Evolutionary conservation across 306 rosid species (phyloP), one percentile per base, ranked within the genome.

Genomic region (Casuarina glauca): DNA sequence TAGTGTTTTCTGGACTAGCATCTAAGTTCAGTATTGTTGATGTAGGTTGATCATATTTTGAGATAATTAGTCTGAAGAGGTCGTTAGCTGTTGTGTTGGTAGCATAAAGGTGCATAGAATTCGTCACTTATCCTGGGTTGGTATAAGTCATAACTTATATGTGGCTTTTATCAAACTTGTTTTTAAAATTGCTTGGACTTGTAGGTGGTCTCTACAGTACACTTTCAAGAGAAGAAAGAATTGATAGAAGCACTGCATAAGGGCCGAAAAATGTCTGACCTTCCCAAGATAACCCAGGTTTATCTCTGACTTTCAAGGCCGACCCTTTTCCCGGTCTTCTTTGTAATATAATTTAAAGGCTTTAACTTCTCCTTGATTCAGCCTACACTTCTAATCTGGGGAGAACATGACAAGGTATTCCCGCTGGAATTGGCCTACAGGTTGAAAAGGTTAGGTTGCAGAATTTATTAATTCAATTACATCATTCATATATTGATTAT

Each of bases 341-440:
- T 9, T 46, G 50, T 0, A 6, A 46, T 46, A 9, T 9, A 46
- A 6, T 48, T 52, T 74, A 32, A 54, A 69, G 62, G 68, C 62
- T 39, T 26, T 50, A 44, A 17, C 39, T 70, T 80, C 50, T 79
- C 46, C 17, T 79, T 72, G 61, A 54, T 85, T 84, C 91, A 95
- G 98, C 92, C 92, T 38, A 86, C 97, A 41, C 84, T 88, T 26
- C 79, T 94, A 69, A 78, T 94, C 57, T 94, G 98, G 97, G 98
- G 98, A 81, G 98, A 92, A 78, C 82, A 87, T 48, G 98, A 94
- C 86, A 68, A 13, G 64, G 81, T 94, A 48, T 94, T 92, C 85
- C 98, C 98, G 11, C 44, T 94, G 77, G 98, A 92, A 82, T 87
- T 94, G 76, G 98, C 91, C 1, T 85, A 89, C 83, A 93, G 97